These are phyloP conservation scores for Rhizophora mangle DNA, from an alignment of 345 rosid genomes.

Conservation along the genomic window DNA sequence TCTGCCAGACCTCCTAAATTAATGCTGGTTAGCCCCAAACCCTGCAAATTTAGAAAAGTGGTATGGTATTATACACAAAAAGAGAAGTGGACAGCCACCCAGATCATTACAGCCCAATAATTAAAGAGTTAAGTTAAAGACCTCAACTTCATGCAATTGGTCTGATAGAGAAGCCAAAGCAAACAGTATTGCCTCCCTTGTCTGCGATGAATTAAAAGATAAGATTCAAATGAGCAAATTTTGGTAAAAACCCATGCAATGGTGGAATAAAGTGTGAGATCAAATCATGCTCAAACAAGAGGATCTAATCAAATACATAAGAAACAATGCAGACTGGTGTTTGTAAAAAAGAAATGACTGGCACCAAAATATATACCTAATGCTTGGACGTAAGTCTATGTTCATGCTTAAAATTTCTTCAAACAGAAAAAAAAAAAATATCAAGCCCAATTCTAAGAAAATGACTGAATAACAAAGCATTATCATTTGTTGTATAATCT, in stretches of 20 bases:
- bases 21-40: constrained; percentile 42
- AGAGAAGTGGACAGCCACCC: constrained; percentile 2
- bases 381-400: too few species aligned
- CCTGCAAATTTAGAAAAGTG: constrained; percentile 39
- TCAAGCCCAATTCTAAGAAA: too few species aligned
- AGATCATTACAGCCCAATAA: neutral
- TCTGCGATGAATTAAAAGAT: constrained; percentile 38
- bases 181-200: constrained; percentile 78
- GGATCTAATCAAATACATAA: neutral
- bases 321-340: neutral
- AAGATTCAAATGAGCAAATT: constrained; percentile 6
- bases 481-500: too few species aligned
- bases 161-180: constrained; percentile 78
- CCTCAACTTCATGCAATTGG: constrained; percentile 81
- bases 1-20: constrained; percentile 60
- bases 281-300: neutral
- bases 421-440: too few species aligned
- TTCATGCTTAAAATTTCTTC: too few species aligned
- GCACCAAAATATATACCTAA: too few species aligned
- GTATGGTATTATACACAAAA: neutral
- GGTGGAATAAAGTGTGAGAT: neutral
- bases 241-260: neutral
- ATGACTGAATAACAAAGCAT: too few species aligned
- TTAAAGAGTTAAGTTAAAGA: constrained; percentile 24
- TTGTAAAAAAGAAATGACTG: too few species aligned